These are phyloP conservation scores for Stemphylium lycopersici DNA, from an alignment of 2,329 filamentous ascomycete species.

Conservation along the genomic window DNA sequence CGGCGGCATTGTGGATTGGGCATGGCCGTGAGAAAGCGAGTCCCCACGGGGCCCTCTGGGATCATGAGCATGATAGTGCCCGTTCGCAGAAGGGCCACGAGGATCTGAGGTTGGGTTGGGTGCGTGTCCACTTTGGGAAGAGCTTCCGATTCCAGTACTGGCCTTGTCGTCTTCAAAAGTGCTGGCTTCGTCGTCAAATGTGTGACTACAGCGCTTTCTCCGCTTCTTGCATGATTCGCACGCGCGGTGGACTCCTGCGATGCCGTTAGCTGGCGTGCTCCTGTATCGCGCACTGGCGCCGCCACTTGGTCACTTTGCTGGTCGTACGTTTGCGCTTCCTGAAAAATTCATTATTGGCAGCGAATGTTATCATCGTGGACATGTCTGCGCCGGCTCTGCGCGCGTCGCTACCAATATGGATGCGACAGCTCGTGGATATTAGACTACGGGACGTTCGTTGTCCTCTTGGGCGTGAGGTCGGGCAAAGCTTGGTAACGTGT, in stretches of 20 bases:
- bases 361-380: conserved; percentile 53
- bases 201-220: conserved; percentile 52
- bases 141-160: conserved; percentile 42
- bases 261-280: conserved; percentile 31
- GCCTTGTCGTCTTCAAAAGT: conserved; percentile 4
- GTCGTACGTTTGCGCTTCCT: conserved; percentile 51
- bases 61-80: conserved; percentile 35
- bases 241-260: conserved; percentile 48
- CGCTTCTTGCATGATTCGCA: conserved; percentile 55
- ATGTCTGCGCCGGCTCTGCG: conserved; percentile 29
- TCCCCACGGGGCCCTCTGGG: conserved; percentile 33
- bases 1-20: conserved; percentile 40
- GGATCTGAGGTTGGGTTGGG: conserved; percentile 40
- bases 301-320: conserved; percentile 6
- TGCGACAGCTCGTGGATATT: conserved; percentile 13
- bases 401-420: conserved; percentile 6
- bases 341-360: conserved; percentile 54
- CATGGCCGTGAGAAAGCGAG: conserved; percentile 28
- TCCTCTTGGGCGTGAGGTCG: conserved; percentile 30
- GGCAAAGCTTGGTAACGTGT: conserved; percentile 18
- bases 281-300: conserved; percentile 22
- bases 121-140: conserved; percentile 47
- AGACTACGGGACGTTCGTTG: conserved; percentile 22
- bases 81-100: conserved; percentile 27
- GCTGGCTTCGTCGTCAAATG: conserved; percentile 46